A percentile compares a stretch with the other conserved stretches of the same genome.
phyloP scores from a whole-genome alignment of 768 basidiomycete species.

The Saitozyma sp. region DNA sequence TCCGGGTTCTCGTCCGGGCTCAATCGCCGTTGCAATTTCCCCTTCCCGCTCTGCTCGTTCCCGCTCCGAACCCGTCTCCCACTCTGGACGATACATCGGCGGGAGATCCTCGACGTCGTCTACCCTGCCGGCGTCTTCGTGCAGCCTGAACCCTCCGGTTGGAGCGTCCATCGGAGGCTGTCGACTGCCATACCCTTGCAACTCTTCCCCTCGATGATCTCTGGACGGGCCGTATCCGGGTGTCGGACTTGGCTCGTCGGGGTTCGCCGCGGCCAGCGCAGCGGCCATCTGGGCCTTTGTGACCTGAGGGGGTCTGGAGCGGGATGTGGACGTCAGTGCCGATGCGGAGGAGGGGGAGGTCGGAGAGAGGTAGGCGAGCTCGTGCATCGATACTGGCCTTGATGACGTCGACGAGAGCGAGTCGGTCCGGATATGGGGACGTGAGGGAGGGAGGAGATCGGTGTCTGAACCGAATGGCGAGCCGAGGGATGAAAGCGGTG shows the following conservation, averaged over 20 bases:
- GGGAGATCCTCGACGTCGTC: slow-evolving; percentile 38
- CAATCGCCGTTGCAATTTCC: no score
- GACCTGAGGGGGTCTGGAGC: not conserved
- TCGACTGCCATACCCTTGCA: no score
- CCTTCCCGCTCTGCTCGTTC: no score
- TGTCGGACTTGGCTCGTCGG: slow-evolving; percentile 5
- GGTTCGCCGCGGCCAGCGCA: slow-evolving; percentile 24
- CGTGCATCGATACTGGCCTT: slow-evolving; percentile 1
- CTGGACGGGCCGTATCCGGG: no score
- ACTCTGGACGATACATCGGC: slow-evolving; percentile 38
- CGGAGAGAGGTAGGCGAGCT: not conserved
- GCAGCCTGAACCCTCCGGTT: slow-evolving; percentile 32
- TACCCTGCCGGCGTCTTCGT: slow-evolving; percentile 39
- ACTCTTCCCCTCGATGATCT: no score
- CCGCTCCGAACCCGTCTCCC: slow-evolving; percentile 15
- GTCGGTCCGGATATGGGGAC: slow-evolving; percentile 21
- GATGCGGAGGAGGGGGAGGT: not conserved
- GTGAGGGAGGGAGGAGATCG: slow-evolving; percentile 15
- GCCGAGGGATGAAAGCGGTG: slow-evolving; percentile 5
- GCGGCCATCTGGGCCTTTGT: slow-evolving; percentile 41
- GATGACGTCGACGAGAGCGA: slow-evolving; percentile 19
- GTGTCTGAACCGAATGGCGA: slow-evolving; percentile 8
- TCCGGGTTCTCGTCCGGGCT: no score
- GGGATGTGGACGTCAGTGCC: not conserved
- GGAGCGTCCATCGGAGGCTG: slow-evolving; percentile 25